These are phyloP conservation scores for Celoporthe dispersa DNA, from an alignment of 2,329 filamentous ascomycete genomes.

Conservation along the genomic window DNA sequence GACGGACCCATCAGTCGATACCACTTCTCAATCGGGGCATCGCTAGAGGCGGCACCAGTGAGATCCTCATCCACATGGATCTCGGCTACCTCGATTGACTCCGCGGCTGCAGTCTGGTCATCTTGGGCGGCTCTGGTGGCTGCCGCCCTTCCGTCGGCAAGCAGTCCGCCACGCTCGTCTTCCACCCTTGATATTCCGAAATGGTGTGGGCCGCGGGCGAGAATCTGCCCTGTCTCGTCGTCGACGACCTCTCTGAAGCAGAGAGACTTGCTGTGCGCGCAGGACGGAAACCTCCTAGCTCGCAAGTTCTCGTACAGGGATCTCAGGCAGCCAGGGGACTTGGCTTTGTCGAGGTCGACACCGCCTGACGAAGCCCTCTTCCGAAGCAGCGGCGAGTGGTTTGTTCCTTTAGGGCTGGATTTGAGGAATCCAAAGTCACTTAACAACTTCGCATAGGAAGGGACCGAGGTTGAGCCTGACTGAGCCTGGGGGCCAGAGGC, in stretches of 20 bases:
- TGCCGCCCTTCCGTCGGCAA: background rate
- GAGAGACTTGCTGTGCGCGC: background rate
- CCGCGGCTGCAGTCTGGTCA: background rate
- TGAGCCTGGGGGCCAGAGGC: background rate
- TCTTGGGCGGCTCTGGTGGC: background rate
- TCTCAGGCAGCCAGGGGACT: background rate
- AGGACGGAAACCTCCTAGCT: background rate
- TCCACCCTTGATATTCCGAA: constrained; percentile 1
- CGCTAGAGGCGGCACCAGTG: background rate
- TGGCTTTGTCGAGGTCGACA: background rate
- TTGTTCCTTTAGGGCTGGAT: background rate
- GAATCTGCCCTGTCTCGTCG: background rate
- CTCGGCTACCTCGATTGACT: background rate
- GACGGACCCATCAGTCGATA: background rate
- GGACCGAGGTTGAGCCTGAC: background rate
- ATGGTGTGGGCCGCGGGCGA: constrained; percentile 5
- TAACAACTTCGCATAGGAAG: background rate
- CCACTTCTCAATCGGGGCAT: constrained; percentile 14
- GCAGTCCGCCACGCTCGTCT: background rate
- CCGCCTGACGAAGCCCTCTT: background rate
- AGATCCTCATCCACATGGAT: constrained; percentile 9
- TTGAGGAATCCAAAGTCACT: background rate
- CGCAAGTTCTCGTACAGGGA: background rate
- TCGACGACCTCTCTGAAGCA: constrained; percentile 1
- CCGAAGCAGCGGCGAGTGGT: background rate